Evolutionary conservation across 2,329 filamentous ascomycete genomes (phyloP), one percentile per base, ranked within the genome.

Genomic region (Zasmidium cellare): DNA sequence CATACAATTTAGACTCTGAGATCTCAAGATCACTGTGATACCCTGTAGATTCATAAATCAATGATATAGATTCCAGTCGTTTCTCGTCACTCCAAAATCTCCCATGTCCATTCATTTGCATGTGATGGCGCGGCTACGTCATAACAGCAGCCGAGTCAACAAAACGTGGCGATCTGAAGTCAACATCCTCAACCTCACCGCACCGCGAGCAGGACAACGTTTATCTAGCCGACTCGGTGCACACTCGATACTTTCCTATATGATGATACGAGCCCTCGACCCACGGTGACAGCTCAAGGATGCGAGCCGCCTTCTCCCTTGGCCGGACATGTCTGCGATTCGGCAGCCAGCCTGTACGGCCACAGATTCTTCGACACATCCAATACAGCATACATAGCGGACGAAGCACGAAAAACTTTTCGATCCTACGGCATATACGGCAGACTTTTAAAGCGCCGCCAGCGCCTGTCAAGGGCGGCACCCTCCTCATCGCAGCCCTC

Each of bases 401-500:
- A 20, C 61, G 65, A 12, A 53, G 53, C 11, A 48, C 53, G 1
- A 66, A 64, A 11, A 64, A 45, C 46, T 67, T 71, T 58, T 65
- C 66, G 1, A 64, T 63, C n/a, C 55, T 69, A 6, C 65, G 59
- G n/a, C 55, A 55, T 57, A 61, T 56, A 19, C 65, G 62, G 23
- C 55, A 62, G 9, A 54, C 56, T n/a, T 73, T 72, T 59, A 63
- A 67, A 24, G 53, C 61, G 14, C 71, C 72, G 9, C 73, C 71
- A 1, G 56, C 71, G 19, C 72, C 74, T 1, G 62, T 75, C 58
- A 71, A 71, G 31, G 69, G 71, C 35, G 71, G 70, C 25, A 67
- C 67, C 41, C 57, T 69, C 14, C 66, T 76, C 20, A 65, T 74
- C 28, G 77, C 78, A n/a, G 74, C 72, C 3, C 72, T 87, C 51